Conservation (phyloP, 116 monocot species). For the Cymodocea nodosa region DNA sequence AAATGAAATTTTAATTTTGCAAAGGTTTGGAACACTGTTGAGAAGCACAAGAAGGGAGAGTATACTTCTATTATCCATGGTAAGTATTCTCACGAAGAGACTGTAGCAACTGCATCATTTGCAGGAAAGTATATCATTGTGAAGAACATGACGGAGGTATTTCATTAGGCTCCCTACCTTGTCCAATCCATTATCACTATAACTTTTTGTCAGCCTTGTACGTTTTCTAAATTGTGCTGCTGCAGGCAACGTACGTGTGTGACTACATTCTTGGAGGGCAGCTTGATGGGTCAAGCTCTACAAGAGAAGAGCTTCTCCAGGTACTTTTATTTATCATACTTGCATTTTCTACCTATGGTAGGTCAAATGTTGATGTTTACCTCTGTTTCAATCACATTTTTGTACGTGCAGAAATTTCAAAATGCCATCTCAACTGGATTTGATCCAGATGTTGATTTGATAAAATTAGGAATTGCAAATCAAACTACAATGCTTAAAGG, state of each 20-base stretch:
- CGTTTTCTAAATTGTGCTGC: not conserved
- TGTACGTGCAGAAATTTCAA: conserved; percentile 61
- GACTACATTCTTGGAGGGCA: conserved; percentile 88
- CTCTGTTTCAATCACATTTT: not conserved
- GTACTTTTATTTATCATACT: conserved; percentile 13
- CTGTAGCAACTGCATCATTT: conserved; percentile 91
- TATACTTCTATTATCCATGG: conserved; percentile 97
- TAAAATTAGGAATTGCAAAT: conserved; percentile 88
- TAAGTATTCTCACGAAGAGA: conserved; percentile 91
- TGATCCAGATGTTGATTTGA: conserved; percentile 85
- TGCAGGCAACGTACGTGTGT: conserved; percentile 82
- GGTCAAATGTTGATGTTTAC: not conserved
- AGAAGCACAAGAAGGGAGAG: conserved; percentile 94
- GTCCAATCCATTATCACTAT: not conserved
- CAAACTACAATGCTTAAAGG: conserved; percentile 99
- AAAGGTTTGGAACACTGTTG: conserved; percentile 94
- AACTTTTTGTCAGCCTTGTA: not conserved
- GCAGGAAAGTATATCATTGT: conserved; percentile 81
- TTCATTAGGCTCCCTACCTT: not conserved
- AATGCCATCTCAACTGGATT: conserved; percentile 74
- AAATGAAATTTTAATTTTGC: conserved; percentile 2
- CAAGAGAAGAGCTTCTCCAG: conserved; percentile 61
- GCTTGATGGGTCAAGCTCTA: conserved; percentile 89
- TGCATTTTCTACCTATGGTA: not conserved
- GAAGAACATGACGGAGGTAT: conserved; percentile 84